Evolutionary conservation across 1,284 basidiomycete species (phyloP), one percentile per base, ranked within the genome.

Genomic region (Pseudozyma sp.): DNA sequence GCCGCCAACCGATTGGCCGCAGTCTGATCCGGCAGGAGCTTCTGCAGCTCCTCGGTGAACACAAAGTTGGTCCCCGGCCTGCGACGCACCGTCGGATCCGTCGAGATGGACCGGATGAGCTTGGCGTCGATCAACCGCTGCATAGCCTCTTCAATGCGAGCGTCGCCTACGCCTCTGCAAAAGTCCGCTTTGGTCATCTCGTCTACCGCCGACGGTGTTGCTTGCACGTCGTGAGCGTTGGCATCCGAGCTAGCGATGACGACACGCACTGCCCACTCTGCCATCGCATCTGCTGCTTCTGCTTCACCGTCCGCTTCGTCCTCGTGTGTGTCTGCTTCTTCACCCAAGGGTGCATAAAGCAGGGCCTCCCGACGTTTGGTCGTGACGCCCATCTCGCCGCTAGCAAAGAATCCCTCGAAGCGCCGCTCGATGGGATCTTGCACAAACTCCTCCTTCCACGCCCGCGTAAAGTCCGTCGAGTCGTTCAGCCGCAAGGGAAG

Each of bases 31-130:
- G 70, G 65, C 7, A 66, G 33, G 10, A 69, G 49, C 24, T 52
- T 60, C 13, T 29, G 40, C 7, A 61, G 50, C 54, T 71, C 73
- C 30, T 75, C 73, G 24, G 54, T 65, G 10, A 71, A 48, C 19
- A 63, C 73, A 56, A 75, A 71, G 55, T 75, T 75, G 54, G 68
- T 71, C 6, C 73, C 73, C 7, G 73, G 73, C 17, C 35, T 54
- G 34, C 73, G 68, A n/a, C 73, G 60, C 3, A 48, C 19, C 24
- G 34, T 13, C 1, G 65, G 61, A n/a, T 75, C 68, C 57, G 46
- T 16, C 10, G 57, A 46, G 24, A 57, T 35, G 30, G 57, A 44
- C 24, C 68, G 64, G 29, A 75, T 68, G n/a, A 68, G 54, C 40
- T 48, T 64, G 42, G 39, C 45, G 6, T 75, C 69, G 10, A 80